Evolutionary conservation across 1,284 basidiomycete genomes (phyloP).

Genomic region (Fistulinella cinereoalba): DNA sequence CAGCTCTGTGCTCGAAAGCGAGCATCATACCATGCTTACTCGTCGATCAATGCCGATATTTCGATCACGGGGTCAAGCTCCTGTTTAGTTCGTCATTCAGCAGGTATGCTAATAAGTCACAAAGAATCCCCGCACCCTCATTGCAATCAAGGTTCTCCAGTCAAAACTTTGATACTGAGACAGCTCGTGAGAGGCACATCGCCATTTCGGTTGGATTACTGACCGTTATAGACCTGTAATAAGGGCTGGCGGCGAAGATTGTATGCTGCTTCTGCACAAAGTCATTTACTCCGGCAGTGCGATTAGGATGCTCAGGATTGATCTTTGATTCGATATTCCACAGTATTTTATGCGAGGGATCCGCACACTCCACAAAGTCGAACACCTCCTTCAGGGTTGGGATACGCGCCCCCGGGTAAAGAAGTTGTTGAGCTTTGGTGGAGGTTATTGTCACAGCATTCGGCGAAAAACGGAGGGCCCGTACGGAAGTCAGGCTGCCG

Average conservation of each 20-base stretch:
- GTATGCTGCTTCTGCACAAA: conserved; percentile 66
- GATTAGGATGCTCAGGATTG: conserved; percentile 53
- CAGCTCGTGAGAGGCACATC: conserved; percentile 1
- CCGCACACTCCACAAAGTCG: conserved; percentile 70
- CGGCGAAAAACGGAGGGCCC: conserved; percentile 17
- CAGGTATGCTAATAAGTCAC: not conserved
- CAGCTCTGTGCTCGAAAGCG: conserved; percentile 8
- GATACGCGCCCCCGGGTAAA: conserved; percentile 65
- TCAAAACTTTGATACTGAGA: conserved; percentile 72
- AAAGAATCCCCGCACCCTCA: conserved; percentile 49
- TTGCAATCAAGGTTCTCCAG: conserved; percentile 67
- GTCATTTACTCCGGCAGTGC: conserved; percentile 58
- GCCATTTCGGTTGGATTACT: conserved; percentile 17
- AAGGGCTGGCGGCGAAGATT: conserved; percentile 54
- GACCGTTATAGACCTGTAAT: conserved; percentile 60
- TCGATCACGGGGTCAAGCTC: conserved; percentile 49
- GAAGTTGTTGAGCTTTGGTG: conserved; percentile 54
- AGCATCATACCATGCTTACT: conserved; percentile 38
- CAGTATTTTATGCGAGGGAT: conserved; percentile 53
- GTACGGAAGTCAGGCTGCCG: conserved; percentile 60
- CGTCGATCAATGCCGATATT: conserved; percentile 60
- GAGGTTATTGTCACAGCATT: conserved; percentile 6
- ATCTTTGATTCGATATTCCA: conserved; percentile 85
- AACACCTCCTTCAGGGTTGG: conserved; percentile 74
- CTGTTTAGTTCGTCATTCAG: conserved; percentile 18